phyloP scores from a whole-genome alignment of 108 stramenopile species.

The Parietichytrium sp. region DNA sequence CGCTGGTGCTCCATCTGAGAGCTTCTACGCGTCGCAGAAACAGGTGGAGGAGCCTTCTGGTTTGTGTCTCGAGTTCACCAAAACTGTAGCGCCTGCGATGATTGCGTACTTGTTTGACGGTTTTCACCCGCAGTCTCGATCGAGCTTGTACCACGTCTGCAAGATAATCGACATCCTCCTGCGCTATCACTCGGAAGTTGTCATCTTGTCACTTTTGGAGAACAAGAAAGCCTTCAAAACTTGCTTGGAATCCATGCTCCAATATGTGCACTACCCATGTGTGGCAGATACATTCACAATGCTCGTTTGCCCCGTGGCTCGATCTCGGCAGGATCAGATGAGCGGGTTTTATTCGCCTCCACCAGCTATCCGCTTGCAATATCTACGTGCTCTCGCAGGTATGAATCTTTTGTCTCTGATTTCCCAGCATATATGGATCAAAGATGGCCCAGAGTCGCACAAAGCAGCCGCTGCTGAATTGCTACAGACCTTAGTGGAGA shows the following conservation, averaged over 20 bases:
- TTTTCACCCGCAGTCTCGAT: not conserved
- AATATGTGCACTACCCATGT: slow-evolving; percentile 1
- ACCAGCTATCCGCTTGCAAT: not conserved
- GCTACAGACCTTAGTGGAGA: not conserved
- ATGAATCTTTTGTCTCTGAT: not conserved
- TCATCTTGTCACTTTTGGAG: not conserved
- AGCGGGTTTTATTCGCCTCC: not conserved
- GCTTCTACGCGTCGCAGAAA: slow-evolving; percentile 18
- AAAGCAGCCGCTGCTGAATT: slow-evolving; percentile 34
- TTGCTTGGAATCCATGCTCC: not conserved
- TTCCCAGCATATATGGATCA: slow-evolving; percentile 9
- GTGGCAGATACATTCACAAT: slow-evolving; percentile 1
- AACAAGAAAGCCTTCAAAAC: slow-evolving; percentile 28
- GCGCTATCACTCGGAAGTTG: not conserved
- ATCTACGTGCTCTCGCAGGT: slow-evolving; percentile 6
- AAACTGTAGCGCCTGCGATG: not conserved
- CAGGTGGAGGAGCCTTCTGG: not conserved
- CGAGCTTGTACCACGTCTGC: slow-evolving; percentile 33
- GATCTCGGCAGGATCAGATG: not conserved
- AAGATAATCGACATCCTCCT: slow-evolving; percentile 25
- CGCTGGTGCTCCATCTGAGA: slow-evolving; percentile 19
- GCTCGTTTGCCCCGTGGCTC: not conserved
- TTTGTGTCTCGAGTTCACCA: not conserved
- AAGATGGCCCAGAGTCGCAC: not conserved
- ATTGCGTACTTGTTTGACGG: slow-evolving; percentile 14